Evolutionary conservation across 345 rosid species (phyloP), one percentile per base, ranked within the genome.

Genomic region (Pseudoturritis turrita): DNA sequence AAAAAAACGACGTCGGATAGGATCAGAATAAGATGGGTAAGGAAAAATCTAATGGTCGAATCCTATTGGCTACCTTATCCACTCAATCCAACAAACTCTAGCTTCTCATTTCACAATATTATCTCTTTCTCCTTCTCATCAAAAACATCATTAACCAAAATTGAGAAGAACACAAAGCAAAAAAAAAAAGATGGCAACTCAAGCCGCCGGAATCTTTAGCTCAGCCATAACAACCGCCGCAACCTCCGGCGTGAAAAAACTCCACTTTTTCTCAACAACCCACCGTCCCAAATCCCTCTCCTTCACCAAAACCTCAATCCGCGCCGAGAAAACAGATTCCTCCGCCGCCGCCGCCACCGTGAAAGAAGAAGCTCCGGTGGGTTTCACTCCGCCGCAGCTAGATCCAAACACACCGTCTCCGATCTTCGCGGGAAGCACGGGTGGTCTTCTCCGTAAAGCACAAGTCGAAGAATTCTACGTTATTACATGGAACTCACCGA

Each of bases 401-500:
- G 97, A 93, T 79, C 94, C 85, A 4, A 90, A 59, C 79, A 88
- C 97, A 33, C 98, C 97, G 23, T 93, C 98, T 2, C 97, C 98
- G 36, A 93, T 93, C 65, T 93, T 93, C 36, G 86, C 88, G 3
- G 97, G 98, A 57, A 88, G 94, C 88, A 87, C 97, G 0, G 96
- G 98, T 6, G 97, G 96, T 2, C 76, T 93, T 41, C 57, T 90
- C 3, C 80, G 87, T 12, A 93, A 90, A 70, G 98, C 98, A 22
- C 97, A 79, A 55, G 96, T 93, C 1, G 97, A 91, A 70, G 97
- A 94, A 26, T 93, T 94, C 79, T 94, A 94, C 39, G 98, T 91
- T 9, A 94, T 90, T 15, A 90, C 98, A 41, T 91, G 98, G 98
- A 89, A 87, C 2, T 94, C 97, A 12, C 96, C 96, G 0, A 90